These are phyloP conservation scores for Diaporthe vexans DNA, from an alignment of 2,329 filamentous ascomycete species.

Conservation along the genomic window DNA sequence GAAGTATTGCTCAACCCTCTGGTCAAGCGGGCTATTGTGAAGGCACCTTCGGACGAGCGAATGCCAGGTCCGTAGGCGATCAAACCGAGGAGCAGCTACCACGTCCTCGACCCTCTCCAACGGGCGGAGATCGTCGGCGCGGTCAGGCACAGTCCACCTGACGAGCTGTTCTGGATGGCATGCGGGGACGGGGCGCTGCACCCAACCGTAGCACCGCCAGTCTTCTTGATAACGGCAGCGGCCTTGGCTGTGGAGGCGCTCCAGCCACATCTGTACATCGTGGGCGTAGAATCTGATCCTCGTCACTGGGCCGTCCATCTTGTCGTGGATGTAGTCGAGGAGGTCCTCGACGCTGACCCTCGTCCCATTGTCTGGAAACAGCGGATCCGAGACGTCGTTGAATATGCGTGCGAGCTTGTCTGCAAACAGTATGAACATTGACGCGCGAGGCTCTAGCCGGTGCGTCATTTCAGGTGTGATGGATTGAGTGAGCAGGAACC, in stretches of 20 bases:
- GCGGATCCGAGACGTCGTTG: slow-evolving; percentile 47
- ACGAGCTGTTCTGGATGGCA: slow-evolving; percentile 52
- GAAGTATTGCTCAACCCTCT: slow-evolving; percentile 29
- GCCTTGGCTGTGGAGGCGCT: slow-evolving; percentile 48
- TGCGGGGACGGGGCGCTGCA: slow-evolving; percentile 47
- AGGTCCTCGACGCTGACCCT: slow-evolving; percentile 47
- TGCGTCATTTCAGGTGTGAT: slow-evolving; percentile 46
- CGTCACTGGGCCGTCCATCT: slow-evolving; percentile 42
- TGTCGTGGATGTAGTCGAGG: slow-evolving; percentile 48
- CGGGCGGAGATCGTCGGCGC: not conserved
- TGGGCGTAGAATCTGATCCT: slow-evolving; percentile 47
- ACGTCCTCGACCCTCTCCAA: slow-evolving; percentile 25
- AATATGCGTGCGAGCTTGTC: slow-evolving; percentile 51
- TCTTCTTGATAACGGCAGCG: slow-evolving; percentile 46
- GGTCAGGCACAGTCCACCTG: slow-evolving; percentile 42
- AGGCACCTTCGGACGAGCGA: slow-evolving; percentile 15
- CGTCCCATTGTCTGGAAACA: slow-evolving; percentile 46
- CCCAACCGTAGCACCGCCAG: slow-evolving; percentile 45
- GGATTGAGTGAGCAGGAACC: slow-evolving; percentile 49
- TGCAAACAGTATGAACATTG: slow-evolving; percentile 52
- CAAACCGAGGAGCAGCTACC: slow-evolving; percentile 31
- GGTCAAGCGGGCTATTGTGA: not conserved
- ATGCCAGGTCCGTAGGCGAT: slow-evolving; percentile 32
- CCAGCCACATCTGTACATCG: slow-evolving; percentile 50
- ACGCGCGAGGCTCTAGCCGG: slow-evolving; percentile 45